These are phyloP conservation scores for Candida ficus DNA, from an alignment of 805 yeast species.

Conservation along the genomic window DNA sequence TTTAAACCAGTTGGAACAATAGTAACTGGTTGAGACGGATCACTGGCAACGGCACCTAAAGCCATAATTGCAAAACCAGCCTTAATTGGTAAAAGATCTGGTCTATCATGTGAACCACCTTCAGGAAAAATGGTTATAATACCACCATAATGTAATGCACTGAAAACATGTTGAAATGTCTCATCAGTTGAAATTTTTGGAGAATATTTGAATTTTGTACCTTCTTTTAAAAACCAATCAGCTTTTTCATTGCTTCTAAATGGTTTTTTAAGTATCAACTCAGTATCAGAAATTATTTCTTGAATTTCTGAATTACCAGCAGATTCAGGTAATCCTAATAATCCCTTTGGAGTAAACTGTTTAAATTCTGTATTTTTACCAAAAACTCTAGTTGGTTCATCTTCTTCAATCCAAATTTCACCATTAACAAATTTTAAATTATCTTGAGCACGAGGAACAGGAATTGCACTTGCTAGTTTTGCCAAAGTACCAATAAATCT, in stretches of 20 bases:
- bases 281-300: constrained; percentile 66
- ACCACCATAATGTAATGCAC: constrained; percentile 70
- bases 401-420: constrained; percentile 48
- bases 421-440: constrained; percentile 67
- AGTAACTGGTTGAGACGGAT: constrained; percentile 68
- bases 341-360: constrained; percentile 52
- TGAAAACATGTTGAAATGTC: constrained; percentile 79
- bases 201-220: constrained; percentile 69
- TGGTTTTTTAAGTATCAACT: constrained; percentile 59
- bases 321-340: constrained; percentile 71
- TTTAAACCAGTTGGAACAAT: constrained; percentile 96
- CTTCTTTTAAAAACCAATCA: constrained; percentile 43
- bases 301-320: constrained; percentile 72
- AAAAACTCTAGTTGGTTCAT: constrained; percentile 40
- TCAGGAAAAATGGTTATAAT: constrained; percentile 94
- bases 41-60: constrained; percentile 78
- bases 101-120: constrained; percentile 96
- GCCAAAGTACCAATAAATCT: constrained; percentile 73
- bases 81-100: constrained; percentile 83
- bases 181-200: constrained; percentile 76
- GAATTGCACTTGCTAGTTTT: constrained; percentile 69
- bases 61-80: constrained; percentile 99
- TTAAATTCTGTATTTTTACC: constrained; percentile 70
- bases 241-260: constrained; percentile 47
- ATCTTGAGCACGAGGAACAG: constrained; percentile 91